A percentile compares a stretch with the other conserved stretches of the same genome.
phyloP scores from a whole-genome alignment of 2,329 filamentous ascomycete genomes.

The Trichothecium roseum region DNA sequence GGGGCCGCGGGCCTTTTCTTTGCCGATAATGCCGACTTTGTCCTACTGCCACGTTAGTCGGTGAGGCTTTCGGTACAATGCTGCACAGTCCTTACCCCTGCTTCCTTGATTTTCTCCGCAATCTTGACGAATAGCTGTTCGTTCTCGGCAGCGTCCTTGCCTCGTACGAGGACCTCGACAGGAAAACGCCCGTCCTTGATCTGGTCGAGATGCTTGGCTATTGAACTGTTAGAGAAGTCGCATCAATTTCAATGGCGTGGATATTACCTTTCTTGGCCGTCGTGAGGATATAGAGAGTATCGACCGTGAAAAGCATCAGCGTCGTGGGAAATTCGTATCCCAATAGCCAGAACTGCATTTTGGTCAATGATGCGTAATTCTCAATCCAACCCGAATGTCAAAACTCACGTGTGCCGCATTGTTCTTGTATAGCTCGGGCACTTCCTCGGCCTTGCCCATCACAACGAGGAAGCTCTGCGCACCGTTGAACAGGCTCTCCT shows the following conservation, averaged over 20 bases:
- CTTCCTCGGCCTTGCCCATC: constrained; percentile 92
- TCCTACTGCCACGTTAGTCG: constrained; percentile 41
- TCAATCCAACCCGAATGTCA: background rate
- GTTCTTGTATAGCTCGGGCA: constrained; percentile 83
- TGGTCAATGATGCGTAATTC: constrained; percentile 9
- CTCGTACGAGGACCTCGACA: constrained; percentile 81
- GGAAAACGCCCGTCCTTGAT: constrained; percentile 88
- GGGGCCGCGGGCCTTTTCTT: constrained; percentile 74
- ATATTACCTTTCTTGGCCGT: constrained; percentile 86
- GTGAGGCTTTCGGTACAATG: background rate
- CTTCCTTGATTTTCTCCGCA: constrained; percentile 73
- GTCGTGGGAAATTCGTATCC: constrained; percentile 98
- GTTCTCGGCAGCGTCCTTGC: constrained; percentile 87
- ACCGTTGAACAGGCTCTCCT: constrained; percentile 76
- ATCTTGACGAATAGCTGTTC: constrained; percentile 82
- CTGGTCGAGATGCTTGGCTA: constrained; percentile 86
- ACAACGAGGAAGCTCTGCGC: constrained; percentile 78
- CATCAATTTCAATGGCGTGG: background rate
- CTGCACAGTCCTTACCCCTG: constrained; percentile 55
- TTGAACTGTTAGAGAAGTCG: constrained; percentile 18
- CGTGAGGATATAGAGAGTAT: constrained; percentile 83
- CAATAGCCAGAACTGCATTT: constrained; percentile 80
- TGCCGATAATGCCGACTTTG: constrained; percentile 79
- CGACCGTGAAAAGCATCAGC: constrained; percentile 81
- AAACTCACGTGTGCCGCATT: constrained; percentile 82